Percentiles rank a stretch among this genome's conserved stretches.
These are phyloP conservation scores for Tetrapisispora pingtungensis DNA, from an alignment of 805 yeast genomes.

Conservation along the genomic window DNA sequence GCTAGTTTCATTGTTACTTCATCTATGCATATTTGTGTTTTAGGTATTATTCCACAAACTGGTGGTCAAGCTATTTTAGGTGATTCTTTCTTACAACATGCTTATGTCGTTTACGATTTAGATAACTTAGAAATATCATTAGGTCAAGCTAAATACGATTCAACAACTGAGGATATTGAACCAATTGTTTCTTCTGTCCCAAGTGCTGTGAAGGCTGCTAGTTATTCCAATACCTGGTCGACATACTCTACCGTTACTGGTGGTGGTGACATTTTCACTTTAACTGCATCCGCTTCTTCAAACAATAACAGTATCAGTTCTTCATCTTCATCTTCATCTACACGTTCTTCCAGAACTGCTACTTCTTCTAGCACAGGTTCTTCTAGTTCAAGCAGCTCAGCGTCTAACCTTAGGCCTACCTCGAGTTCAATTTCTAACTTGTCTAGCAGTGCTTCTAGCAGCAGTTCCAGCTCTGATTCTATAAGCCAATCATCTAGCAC, in stretches of 20 bases:
- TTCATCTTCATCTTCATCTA: neutral
- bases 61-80: constrained; percentile 36
- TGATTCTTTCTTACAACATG: constrained; percentile 45
- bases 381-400: neutral
- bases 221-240: constrained; percentile 38
- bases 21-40: constrained; percentile 30
- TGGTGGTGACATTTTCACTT: constrained; percentile 25
- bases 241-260: constrained; percentile 18
- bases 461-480: constrained; percentile 2
- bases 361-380: constrained; percentile 3
- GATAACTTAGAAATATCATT: constrained; percentile 37
- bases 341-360: neutral
- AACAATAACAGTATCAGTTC: neutral
- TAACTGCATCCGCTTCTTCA: neutral
- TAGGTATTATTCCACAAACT: constrained; percentile 32
- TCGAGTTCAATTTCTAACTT: neutral
- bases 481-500: neutral
- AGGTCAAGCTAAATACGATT: constrained; percentile 34
- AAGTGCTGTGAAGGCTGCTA: constrained; percentile 38
- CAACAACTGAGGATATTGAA: constrained; percentile 14
- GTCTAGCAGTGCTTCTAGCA: neutral
- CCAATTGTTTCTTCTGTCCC: constrained; percentile 32
- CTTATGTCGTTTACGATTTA: constrained; percentile 51
- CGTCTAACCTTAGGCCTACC: constrained; percentile 1
- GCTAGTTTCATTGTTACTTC: constrained; percentile 23